Conservation (phyloP, 2,329 filamentous ascomycete genomes). For the Aspergillus proliferans region DNA sequence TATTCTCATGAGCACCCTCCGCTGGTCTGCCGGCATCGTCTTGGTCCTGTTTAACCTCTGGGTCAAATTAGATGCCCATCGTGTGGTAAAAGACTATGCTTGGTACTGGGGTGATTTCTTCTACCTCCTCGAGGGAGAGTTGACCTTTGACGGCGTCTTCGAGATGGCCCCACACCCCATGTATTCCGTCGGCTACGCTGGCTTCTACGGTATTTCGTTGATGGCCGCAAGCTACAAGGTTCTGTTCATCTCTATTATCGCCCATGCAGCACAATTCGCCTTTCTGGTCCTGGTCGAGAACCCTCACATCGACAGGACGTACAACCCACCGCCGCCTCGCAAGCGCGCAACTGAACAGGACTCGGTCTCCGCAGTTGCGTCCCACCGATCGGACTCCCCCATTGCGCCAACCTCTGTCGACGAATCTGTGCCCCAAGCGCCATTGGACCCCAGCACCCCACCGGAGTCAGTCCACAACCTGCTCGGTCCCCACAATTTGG, state of each 20-base stretch:
- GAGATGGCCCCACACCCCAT: conserved; percentile 98
- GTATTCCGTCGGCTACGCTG: conserved; percentile 97
- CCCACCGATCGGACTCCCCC: conserved; percentile 26
- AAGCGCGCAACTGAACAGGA: conserved; percentile 42
- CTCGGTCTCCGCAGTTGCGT: conserved; percentile 16
- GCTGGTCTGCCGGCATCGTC: conserved; percentile 71
- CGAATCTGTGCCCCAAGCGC: conserved; percentile 31
- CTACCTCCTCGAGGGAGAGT: conserved; percentile 93
- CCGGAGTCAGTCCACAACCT: conserved; percentile 74
- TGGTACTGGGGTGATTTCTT: conserved; percentile 99
- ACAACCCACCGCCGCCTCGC: conserved; percentile 77
- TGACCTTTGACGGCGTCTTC: conserved; percentile 97
- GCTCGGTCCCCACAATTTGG: conserved; percentile 74
- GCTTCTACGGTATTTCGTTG: conserved; percentile 96
- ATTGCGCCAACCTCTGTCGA: conserved; percentile 29
- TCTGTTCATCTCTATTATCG: conserved; percentile 90
- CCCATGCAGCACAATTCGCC: conserved; percentile 87
- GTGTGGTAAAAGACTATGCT: conserved; percentile 96
- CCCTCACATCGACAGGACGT: conserved; percentile 95
- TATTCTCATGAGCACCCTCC: conserved; percentile 59
- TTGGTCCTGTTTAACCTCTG: conserved; percentile 93
- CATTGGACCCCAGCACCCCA: conserved; percentile 41
- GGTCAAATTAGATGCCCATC: conserved; percentile 96
- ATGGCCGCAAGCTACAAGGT: conserved; percentile 98
- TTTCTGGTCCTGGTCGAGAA: conserved; percentile 92